Conservation (phyloP, 495 filamentous ascomycete species). For the Lichina pygmaea region DNA sequence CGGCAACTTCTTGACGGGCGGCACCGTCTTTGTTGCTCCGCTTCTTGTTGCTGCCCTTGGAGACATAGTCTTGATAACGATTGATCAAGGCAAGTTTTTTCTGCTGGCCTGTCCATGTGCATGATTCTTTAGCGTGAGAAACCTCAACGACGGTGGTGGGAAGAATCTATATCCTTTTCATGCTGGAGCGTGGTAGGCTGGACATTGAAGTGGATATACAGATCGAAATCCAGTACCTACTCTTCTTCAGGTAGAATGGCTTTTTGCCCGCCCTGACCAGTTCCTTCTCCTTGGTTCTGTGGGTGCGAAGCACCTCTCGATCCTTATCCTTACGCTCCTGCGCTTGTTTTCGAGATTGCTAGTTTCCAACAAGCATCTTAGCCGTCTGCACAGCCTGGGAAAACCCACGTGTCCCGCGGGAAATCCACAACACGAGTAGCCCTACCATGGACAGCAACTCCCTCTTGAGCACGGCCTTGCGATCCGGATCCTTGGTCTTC, state of each 20-base stretch:
- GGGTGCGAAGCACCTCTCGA: conserved; percentile 34
- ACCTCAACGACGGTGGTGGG: background rate
- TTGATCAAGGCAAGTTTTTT: conserved; percentile 62
- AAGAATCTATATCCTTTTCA: background rate
- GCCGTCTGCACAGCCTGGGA: no score
- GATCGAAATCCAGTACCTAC: conserved; percentile 2
- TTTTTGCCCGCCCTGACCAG: conserved; percentile 64
- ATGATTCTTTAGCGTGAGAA: background rate
- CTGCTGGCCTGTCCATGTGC: conserved; percentile 27
- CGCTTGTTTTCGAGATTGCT: conserved; percentile 38
- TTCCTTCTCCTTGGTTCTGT: conserved; percentile 62
- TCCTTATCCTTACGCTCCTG: conserved; percentile 38
- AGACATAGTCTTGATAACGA: conserved; percentile 20
- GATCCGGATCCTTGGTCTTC: conserved; percentile 31
- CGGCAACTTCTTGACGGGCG: background rate
- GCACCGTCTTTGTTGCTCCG: conserved; percentile 19
- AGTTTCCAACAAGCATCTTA: background rate
- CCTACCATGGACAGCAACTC: conserved; percentile 29
- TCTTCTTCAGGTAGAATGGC: conserved; percentile 75
- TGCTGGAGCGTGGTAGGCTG: background rate
- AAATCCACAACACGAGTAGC: background rate
- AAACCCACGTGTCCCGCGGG: no score
- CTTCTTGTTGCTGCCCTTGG: conserved; percentile 16
- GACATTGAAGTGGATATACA: background rate
- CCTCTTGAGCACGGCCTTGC: conserved; percentile 37